phyloP scores from a whole-genome alignment of 2,329 filamentous ascomycete species.

The Colletotrichum paranaense region DNA sequence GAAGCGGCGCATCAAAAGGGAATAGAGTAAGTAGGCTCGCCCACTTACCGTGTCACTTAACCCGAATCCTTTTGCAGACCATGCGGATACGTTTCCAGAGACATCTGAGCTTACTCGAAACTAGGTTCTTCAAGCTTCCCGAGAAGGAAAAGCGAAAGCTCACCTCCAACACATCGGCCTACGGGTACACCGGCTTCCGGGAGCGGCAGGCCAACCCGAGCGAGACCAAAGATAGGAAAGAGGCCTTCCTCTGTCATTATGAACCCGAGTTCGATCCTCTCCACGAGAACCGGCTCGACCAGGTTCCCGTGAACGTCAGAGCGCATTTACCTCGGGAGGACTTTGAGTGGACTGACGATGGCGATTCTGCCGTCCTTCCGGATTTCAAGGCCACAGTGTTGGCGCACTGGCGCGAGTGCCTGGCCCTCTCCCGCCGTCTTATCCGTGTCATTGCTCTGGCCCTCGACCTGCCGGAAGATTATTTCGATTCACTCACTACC shows the following conservation, averaged over 20 bases:
- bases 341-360: conserved; percentile 29
- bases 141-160: conserved; percentile 42
- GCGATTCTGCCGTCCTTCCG: conserved; percentile 47
- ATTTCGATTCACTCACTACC: conserved; percentile 36
- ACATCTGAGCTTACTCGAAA: conserved; percentile 38
- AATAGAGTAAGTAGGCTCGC: conserved; percentile 41
- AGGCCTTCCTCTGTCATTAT: conserved; percentile 49
- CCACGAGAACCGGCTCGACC: conserved; percentile 10
- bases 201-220: conserved; percentile 37
- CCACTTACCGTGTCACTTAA: conserved; percentile 37
- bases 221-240: conserved; percentile 44
- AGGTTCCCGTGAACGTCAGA: conserved; percentile 28
- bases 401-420: conserved; percentile 50
- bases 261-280: conserved; percentile 53
- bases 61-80: conserved; percentile 37
- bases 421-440: conserved; percentile 38
- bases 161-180: conserved; percentile 38
- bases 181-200: conserved; percentile 28
- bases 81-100: background rate
- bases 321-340: conserved; percentile 31
- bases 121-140: conserved; percentile 44
- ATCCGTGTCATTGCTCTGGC: conserved; percentile 39
- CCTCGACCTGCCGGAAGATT: conserved; percentile 36
- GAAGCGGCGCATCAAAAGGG: conserved; percentile 35
- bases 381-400: conserved; percentile 55